These are phyloP conservation scores for Aquilaria agallochum DNA, from an alignment of 441 rosid genomes.

Conservation along the genomic window DNA sequence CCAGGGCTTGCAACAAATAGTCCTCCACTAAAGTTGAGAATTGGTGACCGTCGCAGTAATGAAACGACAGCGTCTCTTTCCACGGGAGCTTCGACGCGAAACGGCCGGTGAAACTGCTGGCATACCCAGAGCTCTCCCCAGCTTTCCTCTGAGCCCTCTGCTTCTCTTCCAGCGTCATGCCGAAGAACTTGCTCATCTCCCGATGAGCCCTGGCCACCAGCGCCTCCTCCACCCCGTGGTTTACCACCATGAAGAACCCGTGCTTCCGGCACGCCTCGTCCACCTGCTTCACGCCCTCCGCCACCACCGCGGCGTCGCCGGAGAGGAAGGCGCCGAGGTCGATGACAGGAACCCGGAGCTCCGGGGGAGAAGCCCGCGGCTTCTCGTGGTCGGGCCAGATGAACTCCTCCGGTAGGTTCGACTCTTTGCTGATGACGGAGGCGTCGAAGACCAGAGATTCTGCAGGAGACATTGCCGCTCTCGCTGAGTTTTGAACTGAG, in stretches of 20 bases:
- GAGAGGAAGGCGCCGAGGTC: constrained; percentile 38
- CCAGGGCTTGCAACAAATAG: constrained; percentile 36
- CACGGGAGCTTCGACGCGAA: constrained; percentile 53
- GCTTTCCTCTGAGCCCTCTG: constrained; percentile 40
- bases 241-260: constrained; percentile 44
- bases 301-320: constrained; percentile 27
- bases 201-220: constrained; percentile 30
- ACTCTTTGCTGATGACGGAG: constrained; percentile 20
- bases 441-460: constrained; percentile 34
- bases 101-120: constrained; percentile 57
- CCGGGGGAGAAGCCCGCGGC: constrained; percentile 30
- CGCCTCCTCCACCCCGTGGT: constrained; percentile 41
- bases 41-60: constrained; percentile 23
- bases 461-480: no score
- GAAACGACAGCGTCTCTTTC: constrained; percentile 59
- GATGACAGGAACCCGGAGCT: constrained; percentile 39
- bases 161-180: constrained; percentile 30
- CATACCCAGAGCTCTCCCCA: constrained; percentile 49
- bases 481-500: no score
- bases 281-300: constrained; percentile 28
- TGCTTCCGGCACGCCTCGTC: constrained; percentile 45
- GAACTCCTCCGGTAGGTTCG: constrained; percentile 43
- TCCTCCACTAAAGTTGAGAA: constrained; percentile 25
- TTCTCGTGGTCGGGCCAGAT: constrained; percentile 60
- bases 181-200: constrained; percentile 40